A percentile compares a stretch with the other conserved stretches of the same genome.
These are phyloP conservation scores for Backusella morwellensis DNA, from an alignment of 192 early-diverging fungal genomes.

Conservation along the genomic window DNA sequence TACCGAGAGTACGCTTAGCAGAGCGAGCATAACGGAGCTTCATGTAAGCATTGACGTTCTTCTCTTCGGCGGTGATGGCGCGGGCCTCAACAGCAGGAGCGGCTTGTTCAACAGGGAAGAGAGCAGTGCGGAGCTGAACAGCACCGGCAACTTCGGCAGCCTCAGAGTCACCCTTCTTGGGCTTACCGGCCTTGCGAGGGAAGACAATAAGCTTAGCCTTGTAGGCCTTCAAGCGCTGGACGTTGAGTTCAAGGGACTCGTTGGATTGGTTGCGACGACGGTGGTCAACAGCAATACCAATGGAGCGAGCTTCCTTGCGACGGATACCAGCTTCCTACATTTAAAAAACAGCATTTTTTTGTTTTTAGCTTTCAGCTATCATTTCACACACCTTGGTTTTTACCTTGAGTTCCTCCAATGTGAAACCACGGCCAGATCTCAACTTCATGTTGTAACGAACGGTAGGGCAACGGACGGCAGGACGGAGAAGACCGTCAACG, in stretches of 20 bases:
- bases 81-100: slow-evolving; percentile 48
- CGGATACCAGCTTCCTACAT: slow-evolving; percentile 84
- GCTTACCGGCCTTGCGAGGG: slow-evolving; percentile 91
- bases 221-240: slow-evolving; percentile 94
- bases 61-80: slow-evolving; percentile 56
- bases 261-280: slow-evolving; percentile 95
- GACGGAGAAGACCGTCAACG: slow-evolving; percentile 93
- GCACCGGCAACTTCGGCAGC: slow-evolving; percentile 55
- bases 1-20: slow-evolving; percentile 71
- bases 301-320: slow-evolving; percentile 89
- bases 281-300: slow-evolving; percentile 97
- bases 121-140: slow-evolving; percentile 61
- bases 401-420: slow-evolving; percentile 97
- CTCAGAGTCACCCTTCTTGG: slow-evolving; percentile 74
- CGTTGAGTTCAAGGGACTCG: slow-evolving; percentile 91
- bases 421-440: slow-evolving; percentile 96
- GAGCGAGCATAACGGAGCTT: slow-evolving; percentile 78
- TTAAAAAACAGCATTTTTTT: neutral
- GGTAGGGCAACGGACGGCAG: slow-evolving; percentile 95
- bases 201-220: slow-evolving; percentile 94
- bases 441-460: slow-evolving; percentile 99
- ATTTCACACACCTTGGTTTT: neutral
- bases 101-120: slow-evolving; percentile 69
- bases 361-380: neutral
- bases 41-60: slow-evolving; percentile 60